These are phyloP conservation scores for Microthyrium microscopicum DNA, from an alignment of 2,329 filamentous ascomycete genomes.

Conservation along the genomic window DNA sequence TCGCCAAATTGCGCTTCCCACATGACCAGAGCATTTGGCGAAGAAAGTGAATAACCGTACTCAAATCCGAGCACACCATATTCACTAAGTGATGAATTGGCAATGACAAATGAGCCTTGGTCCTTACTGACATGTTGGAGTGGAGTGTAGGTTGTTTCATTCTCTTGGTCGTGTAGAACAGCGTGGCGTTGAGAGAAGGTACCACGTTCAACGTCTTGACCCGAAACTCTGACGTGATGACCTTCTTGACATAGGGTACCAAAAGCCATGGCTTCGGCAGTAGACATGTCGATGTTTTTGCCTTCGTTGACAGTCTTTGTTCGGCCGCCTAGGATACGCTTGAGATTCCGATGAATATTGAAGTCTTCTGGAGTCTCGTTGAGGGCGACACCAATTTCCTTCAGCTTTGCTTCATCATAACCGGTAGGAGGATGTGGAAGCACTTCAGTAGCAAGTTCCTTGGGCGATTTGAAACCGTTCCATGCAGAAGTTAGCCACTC, in stretches of 20 bases:
- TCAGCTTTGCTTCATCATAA: slow-evolving; percentile 54
- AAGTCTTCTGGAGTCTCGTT: slow-evolving; percentile 70
- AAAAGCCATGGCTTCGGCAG: slow-evolving; percentile 88
- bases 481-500: slow-evolving; percentile 98
- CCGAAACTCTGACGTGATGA: slow-evolving; percentile 92
- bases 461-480: slow-evolving; percentile 99
- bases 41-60: slow-evolving; percentile 95
- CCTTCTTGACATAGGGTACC: slow-evolving; percentile 82
- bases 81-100: slow-evolving; percentile 77
- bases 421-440: slow-evolving; percentile 81
- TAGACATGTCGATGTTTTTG: slow-evolving; percentile 93
- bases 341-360: slow-evolving; percentile 82
- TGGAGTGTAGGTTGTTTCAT: slow-evolving; percentile 80
- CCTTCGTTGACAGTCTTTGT: slow-evolving; percentile 87
- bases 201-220: slow-evolving; percentile 97
- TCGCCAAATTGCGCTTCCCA: slow-evolving; percentile 99
- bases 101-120: slow-evolving; percentile 90
- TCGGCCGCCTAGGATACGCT: slow-evolving; percentile 80
- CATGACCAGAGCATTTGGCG: slow-evolving; percentile 92
- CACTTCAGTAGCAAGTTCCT: slow-evolving; percentile 88
- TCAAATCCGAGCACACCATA: slow-evolving; percentile 80
- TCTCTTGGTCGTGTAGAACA: slow-evolving; percentile 95
- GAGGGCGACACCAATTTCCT: slow-evolving; percentile 70
- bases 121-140: slow-evolving; percentile 77
- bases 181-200: slow-evolving; percentile 97